Base-by-base conservation (phyloP, 768 basidiomycete species). In the Leucocoprinus birnbaumii region DNA sequence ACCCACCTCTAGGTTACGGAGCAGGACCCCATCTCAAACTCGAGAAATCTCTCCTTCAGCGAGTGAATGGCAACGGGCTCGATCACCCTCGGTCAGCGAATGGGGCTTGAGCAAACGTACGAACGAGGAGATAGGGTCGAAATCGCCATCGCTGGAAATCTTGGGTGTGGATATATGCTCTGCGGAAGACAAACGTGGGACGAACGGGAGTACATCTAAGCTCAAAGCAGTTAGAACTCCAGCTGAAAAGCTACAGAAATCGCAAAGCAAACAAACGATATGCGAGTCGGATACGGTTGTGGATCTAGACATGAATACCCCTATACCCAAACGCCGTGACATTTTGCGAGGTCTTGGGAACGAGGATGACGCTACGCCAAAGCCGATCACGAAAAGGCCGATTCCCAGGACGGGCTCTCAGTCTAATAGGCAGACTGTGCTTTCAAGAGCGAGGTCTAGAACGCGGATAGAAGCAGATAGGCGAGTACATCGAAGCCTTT, bases 161-260 rank as follows among this genome's bases (percentile, higher is more conserved):
- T 21, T 48, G 37, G 38, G 34, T n/a, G 16, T 48, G 38, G 47
- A 48, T 19, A 26, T 54, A 47, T 26, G 37, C 21, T 55, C 40
- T 11, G 41, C 19, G 4, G 47, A 55, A 9, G 46, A 41, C 16
- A 22, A 42, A 2, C 3, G 3, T n/a, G 31, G 31, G 11, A 5
- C 31, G 11, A 31, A 31, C 6, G 3, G 38, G 38, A 14, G n/a
- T 14, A 11, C 4, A 38, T 3, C 13, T 4, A 51, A 41, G 4
- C 2, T 9, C 22, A 24, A 21, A n/a, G 25, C 38, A 38, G 19
- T 9, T 16, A 14, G 25, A 31, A 31, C 27, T 22, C 14, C 19
- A 24, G 31, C 41, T 14, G 34, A 13, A 16, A 38, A 11, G n/a
- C n/a, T 38, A 3, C 11, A 22, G 5, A 21, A 2, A 38, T 40